Evolutionary conservation across 163 green algal genomes (phyloP).

Genomic region (Prototheca cutis): DNA sequence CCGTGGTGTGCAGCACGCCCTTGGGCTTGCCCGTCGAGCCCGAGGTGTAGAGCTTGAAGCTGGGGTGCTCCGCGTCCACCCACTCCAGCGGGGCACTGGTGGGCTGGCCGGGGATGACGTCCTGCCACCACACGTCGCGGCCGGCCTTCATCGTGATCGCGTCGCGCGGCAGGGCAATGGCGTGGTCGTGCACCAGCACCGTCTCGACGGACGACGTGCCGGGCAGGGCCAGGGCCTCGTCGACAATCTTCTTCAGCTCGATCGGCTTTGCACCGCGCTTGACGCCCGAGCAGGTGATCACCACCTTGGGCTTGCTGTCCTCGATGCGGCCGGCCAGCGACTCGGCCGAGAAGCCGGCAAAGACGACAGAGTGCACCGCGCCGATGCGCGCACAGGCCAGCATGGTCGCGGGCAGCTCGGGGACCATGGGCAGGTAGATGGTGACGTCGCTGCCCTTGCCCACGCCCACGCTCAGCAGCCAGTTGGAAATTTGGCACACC

Average conservation of each 20-base stretch:
- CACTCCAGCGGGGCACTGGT: constrained; percentile 65
- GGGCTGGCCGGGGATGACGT: constrained; percentile 35
- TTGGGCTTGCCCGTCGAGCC: constrained; percentile 92
- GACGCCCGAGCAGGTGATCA: constrained; percentile 48
- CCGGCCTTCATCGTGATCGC: constrained; percentile 25
- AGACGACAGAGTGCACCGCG: constrained; percentile 77
- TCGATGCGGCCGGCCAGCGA: constrained; percentile 56
- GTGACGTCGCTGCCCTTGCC: constrained; percentile 79
- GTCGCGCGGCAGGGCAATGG: constrained; percentile 4
- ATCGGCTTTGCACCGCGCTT: constrained; percentile 73
- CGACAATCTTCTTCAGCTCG: constrained; percentile 82
- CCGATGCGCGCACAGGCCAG: constrained; percentile 59
- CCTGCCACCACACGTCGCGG: constrained; percentile 76
- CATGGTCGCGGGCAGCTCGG: constrained; percentile 24
- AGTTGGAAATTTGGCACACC: constrained; percentile 62
- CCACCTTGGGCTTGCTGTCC: constrained; percentile 30
- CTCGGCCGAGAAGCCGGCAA: constrained; percentile 68
- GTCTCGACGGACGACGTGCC: constrained; percentile 26
- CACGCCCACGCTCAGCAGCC: constrained; percentile 70
- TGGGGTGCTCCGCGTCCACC: constrained; percentile 75
- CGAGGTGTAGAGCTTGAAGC: constrained; percentile 88
- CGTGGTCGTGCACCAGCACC: constrained; percentile 61
- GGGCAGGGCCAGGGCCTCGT: constrained; percentile 50
- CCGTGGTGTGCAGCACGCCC: constrained; percentile 93
- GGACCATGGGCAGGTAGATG: constrained; percentile 91